Percentiles rank a stretch among this genome's conserved stretches.
These are phyloP conservation scores for Vanilla planifolia DNA, from an alignment of 106 monocot genomes.

Conservation along the genomic window DNA sequence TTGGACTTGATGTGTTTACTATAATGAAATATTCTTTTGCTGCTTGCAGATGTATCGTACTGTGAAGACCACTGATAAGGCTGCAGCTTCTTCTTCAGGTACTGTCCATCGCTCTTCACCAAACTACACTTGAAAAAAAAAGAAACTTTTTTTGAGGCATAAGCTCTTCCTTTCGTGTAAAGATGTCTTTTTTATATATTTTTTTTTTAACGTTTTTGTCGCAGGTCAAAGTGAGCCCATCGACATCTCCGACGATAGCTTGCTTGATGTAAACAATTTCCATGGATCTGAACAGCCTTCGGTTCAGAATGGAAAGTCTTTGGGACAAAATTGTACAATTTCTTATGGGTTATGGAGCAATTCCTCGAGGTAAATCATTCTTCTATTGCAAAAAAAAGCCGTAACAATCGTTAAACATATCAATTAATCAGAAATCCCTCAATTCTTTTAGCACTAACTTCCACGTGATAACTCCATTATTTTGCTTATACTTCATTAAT, in stretches of 20 bases:
- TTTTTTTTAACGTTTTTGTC: background rate
- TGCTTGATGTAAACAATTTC: conserved; percentile 29
- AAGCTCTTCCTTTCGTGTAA: background rate
- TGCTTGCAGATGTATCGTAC: conserved; percentile 79
- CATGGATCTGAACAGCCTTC: conserved; percentile 26
- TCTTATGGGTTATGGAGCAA: conserved; percentile 57
- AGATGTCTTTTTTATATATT: background rate
- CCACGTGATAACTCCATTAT: too few species aligned
- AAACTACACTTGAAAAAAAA: too few species aligned
- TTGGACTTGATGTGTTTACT: background rate
- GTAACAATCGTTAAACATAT: too few species aligned
- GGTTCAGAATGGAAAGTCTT: conserved; percentile 17
- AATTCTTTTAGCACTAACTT: too few species aligned
- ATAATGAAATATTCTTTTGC: too few species aligned
- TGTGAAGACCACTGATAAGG: conserved; percentile 72
- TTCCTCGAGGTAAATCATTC: conserved; percentile 46
- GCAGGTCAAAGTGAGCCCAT: conserved; percentile 44
- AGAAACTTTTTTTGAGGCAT: background rate
- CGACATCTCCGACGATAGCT: conserved; percentile 68
- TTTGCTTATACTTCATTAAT: too few species aligned
- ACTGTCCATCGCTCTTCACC: background rate
- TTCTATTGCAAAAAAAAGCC: background rate
- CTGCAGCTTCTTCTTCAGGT: conserved; percentile 51
- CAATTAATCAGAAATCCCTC: too few species aligned
- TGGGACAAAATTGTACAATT: conserved; percentile 12